A percentile compares a stretch with the other conserved stretches of the same genome.
Conservation (phyloP, 352 stramenopile species). For the Nothophytophthora sp. region DNA sequence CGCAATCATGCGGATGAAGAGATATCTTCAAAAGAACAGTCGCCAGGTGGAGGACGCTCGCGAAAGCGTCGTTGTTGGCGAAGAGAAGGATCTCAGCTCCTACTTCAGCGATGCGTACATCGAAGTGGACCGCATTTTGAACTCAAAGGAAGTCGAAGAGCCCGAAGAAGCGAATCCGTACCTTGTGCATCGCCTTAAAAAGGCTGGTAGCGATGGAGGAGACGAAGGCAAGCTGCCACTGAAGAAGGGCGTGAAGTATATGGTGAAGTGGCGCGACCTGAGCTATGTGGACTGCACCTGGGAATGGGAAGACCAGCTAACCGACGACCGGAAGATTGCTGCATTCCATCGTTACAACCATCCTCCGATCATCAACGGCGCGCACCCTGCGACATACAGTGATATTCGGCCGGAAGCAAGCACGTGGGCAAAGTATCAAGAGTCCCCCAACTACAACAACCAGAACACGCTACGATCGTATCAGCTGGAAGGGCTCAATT, state of each 20-base stretch:
- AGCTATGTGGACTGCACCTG: slow-evolving; percentile 90
- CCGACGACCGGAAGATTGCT: slow-evolving; percentile 89
- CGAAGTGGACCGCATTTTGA: slow-evolving; percentile 84
- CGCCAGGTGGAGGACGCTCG: slow-evolving; percentile 74
- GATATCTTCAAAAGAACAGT: slow-evolving; percentile 89
- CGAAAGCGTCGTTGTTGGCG: slow-evolving; percentile 70
- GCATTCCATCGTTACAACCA: slow-evolving; percentile 88
- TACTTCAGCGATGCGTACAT: slow-evolving; percentile 87
- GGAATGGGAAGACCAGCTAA: slow-evolving; percentile 91
- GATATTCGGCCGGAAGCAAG: slow-evolving; percentile 77
- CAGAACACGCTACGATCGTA: slow-evolving; percentile 96
- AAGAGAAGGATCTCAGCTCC: slow-evolving; percentile 76
- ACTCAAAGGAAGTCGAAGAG: slow-evolving; percentile 78
- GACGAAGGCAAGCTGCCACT: slow-evolving; percentile 45
- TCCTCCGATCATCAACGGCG: slow-evolving; percentile 81
- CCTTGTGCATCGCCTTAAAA: slow-evolving; percentile 32
- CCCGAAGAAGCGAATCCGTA: slow-evolving; percentile 75
- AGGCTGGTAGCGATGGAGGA: slow-evolving; percentile 44
- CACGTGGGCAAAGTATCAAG: slow-evolving; percentile 88
- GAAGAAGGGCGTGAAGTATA: slow-evolving; percentile 88
- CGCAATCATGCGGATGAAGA: slow-evolving; percentile 81
- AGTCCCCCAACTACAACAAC: slow-evolving; percentile 92
- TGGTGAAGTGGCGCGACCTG: slow-evolving; percentile 92
- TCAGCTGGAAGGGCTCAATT: slow-evolving; percentile 98
- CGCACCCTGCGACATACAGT: slow-evolving; percentile 79